Evolutionary conservation across 139 green algal species (phyloP), one percentile per base, ranked within the genome.

Genomic region (Chloropicon primus): DNA sequence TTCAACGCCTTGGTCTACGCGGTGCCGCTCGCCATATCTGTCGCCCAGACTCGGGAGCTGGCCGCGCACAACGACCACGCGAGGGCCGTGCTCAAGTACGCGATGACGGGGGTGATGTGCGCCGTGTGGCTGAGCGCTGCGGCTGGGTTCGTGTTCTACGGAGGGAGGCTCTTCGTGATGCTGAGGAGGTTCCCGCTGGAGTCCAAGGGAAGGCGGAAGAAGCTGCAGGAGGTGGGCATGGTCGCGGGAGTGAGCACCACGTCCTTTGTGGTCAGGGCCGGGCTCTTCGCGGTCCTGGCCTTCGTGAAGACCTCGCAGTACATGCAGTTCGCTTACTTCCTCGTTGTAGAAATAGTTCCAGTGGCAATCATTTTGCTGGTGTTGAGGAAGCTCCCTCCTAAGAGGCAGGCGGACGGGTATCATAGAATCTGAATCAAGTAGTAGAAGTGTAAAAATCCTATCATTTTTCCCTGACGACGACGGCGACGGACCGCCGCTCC

Each of bases 121-220:
- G 41, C 41, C 41, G 41, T 62, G 41, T 62, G 41, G 41, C 41
- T 80, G 22, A 72, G 73, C 28, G 77, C 77, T 21, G 77, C 62
- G 22, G 5, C 25, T 1, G 77, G 28, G 27, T 80, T 80, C 28
- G 24, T 72, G 25, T 77, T 98, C 25, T 98, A 98, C 81, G 95
- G 95, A 24, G 92, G 94, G 5, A 86, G 91, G 28, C 25, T 82
- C 26, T 24, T 73, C 29, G 21, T 25, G 28, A 72, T 79, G 28
- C 29, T 79, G 5, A 84, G 89, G 78, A 86, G 91, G 26, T 99
- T 98, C 87, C 95, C 95, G 2, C 94, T 98, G 25, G 94, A 98
- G 83, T 93, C 84, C 10, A 83, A 89, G 17, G 95, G 95, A 0
- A 84, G 94, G 25, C 82, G 88, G 54, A 97, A 97, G 87, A 99